phyloP scores from a whole-genome alignment of 2,329 filamentous ascomycete genomes.

The Fusarium sp. region DNA sequence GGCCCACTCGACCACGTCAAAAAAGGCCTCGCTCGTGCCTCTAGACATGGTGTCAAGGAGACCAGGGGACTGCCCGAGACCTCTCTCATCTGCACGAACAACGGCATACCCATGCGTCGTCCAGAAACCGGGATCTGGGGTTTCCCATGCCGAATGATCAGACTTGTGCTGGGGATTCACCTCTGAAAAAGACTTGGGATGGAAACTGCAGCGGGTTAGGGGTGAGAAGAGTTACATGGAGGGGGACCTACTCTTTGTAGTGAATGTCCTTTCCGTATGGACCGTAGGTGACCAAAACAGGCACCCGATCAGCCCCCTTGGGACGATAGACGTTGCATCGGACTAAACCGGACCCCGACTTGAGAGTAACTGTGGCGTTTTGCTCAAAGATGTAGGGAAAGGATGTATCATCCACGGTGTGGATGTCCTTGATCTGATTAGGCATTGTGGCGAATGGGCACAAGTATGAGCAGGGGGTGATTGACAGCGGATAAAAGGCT shows the following conservation, averaged over 20 bases:
- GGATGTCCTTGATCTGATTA: constrained; percentile 46
- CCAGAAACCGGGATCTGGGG: constrained; percentile 69
- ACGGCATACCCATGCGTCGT: constrained; percentile 65
- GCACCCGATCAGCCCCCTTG: constrained; percentile 49
- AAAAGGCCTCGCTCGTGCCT: constrained; percentile 61
- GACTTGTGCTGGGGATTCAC: constrained; percentile 66
- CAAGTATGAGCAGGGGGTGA: neutral
- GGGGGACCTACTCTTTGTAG: constrained; percentile 61
- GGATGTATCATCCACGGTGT: constrained; percentile 44
- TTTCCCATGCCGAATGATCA: constrained; percentile 69
- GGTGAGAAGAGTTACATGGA: accelerated
- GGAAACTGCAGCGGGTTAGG: constrained; percentile 47
- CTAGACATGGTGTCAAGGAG: constrained; percentile 62
- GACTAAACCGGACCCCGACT: constrained; percentile 42
- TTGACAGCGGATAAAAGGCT: neutral
- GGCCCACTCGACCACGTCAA: constrained; percentile 63
- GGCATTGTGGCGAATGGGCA: constrained; percentile 39
- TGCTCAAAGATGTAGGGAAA: constrained; percentile 57
- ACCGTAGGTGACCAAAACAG: constrained; percentile 77
- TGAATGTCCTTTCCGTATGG: constrained; percentile 81
- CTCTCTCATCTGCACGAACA: constrained; percentile 64
- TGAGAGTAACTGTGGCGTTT: constrained; percentile 46
- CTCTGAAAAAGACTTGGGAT: constrained; percentile 56
- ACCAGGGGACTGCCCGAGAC: constrained; percentile 60
- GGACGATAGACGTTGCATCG: constrained; percentile 56